Evolutionary conservation across 148 eudicot species (phyloP).

Genomic region (Spergularia marina): DNA sequence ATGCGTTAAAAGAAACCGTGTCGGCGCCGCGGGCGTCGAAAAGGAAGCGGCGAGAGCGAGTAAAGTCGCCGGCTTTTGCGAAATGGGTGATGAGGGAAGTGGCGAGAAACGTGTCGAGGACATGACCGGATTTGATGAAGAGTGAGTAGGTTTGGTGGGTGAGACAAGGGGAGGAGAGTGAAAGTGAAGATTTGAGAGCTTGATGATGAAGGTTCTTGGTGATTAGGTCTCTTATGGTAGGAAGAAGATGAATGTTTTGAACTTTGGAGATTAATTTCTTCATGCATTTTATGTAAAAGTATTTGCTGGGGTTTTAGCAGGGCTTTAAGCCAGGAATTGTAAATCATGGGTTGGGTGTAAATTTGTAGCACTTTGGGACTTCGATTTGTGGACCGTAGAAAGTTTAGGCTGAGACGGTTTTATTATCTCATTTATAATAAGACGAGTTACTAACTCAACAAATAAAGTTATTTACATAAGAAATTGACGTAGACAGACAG

Average conservation of each 20-base stretch:
- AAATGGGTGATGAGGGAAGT: conserved; percentile 55
- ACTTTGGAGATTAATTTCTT: conserved; percentile 30
- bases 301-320: conserved; percentile 12
- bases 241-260: conserved; percentile 7
- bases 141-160: conserved; percentile 41
- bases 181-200: conserved; percentile 51
- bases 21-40: conserved; percentile 37
- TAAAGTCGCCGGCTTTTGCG: conserved; percentile 46
- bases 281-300: conserved; percentile 26
- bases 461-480: too few species aligned
- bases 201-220: conserved; percentile 35
- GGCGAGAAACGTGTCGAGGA: conserved; percentile 41
- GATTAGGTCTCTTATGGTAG: conserved; percentile 29
- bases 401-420: too few species aligned
- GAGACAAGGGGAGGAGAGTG: conserved; percentile 30
- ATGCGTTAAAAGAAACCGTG: conserved; percentile 43
- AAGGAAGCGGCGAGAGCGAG: conserved; percentile 40
- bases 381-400: too few species aligned
- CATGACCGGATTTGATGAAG: conserved; percentile 47
- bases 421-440: too few species aligned
- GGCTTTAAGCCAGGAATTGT: conserved; percentile 3
- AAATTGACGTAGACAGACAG: too few species aligned
- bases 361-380: too few species aligned
- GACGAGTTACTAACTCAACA: too few species aligned
- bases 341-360: too few species aligned